A percentile compares a stretch with the other conserved stretches of the same genome.
Conservation (phyloP, 2,329 filamentous ascomycete genomes). For the Diaporthe sp. region DNA sequence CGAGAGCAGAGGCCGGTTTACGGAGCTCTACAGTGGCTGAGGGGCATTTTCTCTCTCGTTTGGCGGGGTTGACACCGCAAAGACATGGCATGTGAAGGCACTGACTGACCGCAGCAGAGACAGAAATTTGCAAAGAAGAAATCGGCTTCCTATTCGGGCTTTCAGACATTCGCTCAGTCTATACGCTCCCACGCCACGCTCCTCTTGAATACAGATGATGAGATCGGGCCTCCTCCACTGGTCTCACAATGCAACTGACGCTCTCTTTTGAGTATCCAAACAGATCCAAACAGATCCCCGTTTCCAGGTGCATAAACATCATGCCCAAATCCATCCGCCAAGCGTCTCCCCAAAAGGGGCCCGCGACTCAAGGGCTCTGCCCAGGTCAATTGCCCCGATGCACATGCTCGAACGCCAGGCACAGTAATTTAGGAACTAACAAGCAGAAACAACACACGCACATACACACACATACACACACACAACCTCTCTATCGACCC, state of each 20-base stretch:
- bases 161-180: conserved; percentile 2
- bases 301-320: conserved; percentile 4
- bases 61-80: conserved; percentile 18
- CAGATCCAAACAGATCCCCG: conserved; percentile 11
- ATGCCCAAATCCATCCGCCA: conserved; percentile 27
- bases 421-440: not conserved
- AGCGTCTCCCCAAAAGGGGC: not conserved
- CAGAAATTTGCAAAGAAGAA: not conserved
- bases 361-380: conserved; percentile 20
- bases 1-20: not conserved
- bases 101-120: not conserved
- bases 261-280: conserved; percentile 9
- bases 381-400: conserved; percentile 2
- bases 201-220: not conserved
- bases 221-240: not conserved
- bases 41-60: not conserved
- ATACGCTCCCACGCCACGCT: conserved; percentile 23
- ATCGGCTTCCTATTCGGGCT: not conserved
- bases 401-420: not conserved
- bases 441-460: not conserved
- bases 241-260: not conserved
- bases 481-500: conserved; percentile 43
- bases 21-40: not conserved
- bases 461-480: too few species aligned
- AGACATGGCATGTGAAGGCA: not conserved